Evolutionary conservation across 2,329 filamentous ascomycete species (phyloP).

Genomic region (Beauveria sp.): DNA sequence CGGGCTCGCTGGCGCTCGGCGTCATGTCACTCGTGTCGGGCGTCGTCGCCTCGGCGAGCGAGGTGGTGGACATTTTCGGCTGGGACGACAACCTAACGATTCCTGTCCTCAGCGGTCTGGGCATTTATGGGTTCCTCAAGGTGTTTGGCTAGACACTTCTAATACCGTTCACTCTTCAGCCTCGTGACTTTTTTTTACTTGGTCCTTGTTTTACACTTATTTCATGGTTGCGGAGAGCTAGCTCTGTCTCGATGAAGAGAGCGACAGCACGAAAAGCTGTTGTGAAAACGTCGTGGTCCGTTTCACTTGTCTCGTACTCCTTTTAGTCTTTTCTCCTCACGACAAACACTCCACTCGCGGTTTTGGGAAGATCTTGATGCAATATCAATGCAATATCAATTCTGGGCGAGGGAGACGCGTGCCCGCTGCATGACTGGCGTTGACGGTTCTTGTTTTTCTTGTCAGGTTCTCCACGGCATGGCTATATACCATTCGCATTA

Average conservation of each 20-base stretch:
- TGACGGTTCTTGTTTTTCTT: background rate
- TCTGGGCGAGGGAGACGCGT: background rate
- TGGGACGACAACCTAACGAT: slow-evolving; percentile 99
- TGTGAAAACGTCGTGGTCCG: background rate
- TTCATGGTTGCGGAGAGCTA: background rate
- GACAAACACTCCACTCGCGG: slow-evolving; percentile 2
- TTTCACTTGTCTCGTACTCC: background rate
- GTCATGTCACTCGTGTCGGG: slow-evolving; percentile 82
- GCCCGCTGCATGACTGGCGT: slow-evolving; percentile 8
- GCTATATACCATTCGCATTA: slow-evolving; percentile 1
- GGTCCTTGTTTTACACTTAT: background rate
- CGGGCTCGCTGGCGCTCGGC: slow-evolving; percentile 65
- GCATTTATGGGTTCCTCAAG: slow-evolving; percentile 87
- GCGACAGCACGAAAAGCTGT: background rate
- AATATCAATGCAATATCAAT: slow-evolving; percentile 2
- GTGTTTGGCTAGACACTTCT: slow-evolving; percentile 57
- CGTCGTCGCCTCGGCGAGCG: slow-evolving; percentile 80
- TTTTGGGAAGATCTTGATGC: background rate
- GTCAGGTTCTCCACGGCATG: background rate
- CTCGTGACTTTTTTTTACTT: background rate
- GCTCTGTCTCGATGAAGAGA: background rate
- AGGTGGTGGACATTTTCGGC: slow-evolving; percentile 84
- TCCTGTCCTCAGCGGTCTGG: slow-evolving; percentile 79
- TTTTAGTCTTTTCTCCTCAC: background rate
- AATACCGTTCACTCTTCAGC: background rate